A percentile compares a stretch with the other conserved stretches of the same genome.
Conservation (phyloP, 148 eudicot genomes). For the Dysphania ambrosioides region DNA sequence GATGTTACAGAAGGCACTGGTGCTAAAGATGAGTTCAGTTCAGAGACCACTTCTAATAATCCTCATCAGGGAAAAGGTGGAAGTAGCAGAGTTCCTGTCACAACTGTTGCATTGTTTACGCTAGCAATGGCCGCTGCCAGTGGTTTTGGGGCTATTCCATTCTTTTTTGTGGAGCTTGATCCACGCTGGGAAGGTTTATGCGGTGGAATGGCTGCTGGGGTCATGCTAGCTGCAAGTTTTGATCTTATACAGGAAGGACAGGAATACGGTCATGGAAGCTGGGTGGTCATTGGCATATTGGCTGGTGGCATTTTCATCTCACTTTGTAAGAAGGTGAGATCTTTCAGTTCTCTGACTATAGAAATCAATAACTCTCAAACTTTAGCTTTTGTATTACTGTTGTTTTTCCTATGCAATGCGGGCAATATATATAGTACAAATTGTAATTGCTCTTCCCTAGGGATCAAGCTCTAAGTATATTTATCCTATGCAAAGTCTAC, state of each 20-base stretch:
- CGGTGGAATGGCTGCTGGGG: slow-evolving; percentile 98
- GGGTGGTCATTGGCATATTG: slow-evolving; percentile 88
- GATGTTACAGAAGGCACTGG: slow-evolving; percentile 63
- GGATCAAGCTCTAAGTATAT: too few relatives aligned
- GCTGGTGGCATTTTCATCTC: slow-evolving; percentile 82
- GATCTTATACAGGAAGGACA: slow-evolving; percentile 97
- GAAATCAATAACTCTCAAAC: too few relatives aligned
- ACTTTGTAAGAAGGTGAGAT: slow-evolving; percentile 81
- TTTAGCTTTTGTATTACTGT: background rate
- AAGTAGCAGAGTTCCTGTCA: slow-evolving; percentile 59
- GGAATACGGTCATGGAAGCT: slow-evolving; percentile 88
- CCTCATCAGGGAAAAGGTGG: slow-evolving; percentile 42
- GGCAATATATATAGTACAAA: too few relatives aligned
- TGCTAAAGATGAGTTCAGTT: slow-evolving; percentile 42
- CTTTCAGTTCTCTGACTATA: slow-evolving; percentile 2
- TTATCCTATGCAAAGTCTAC: too few relatives aligned
- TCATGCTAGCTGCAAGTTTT: slow-evolving; percentile 98
- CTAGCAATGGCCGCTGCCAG: slow-evolving; percentile 98
- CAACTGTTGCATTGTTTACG: slow-evolving; percentile 80
- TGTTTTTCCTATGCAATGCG: too few relatives aligned
- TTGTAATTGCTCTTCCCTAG: too few relatives aligned
- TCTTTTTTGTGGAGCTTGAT: slow-evolving; percentile 96
- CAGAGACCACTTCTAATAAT: slow-evolving; percentile 35
- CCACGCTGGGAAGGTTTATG: slow-evolving; percentile 95
- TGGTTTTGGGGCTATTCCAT: slow-evolving; percentile 93